Evolutionary conservation across 164 flowering plant species (phyloP), one percentile per base, ranked within the genome.

Genomic region (Hamamelis virginiana): DNA sequence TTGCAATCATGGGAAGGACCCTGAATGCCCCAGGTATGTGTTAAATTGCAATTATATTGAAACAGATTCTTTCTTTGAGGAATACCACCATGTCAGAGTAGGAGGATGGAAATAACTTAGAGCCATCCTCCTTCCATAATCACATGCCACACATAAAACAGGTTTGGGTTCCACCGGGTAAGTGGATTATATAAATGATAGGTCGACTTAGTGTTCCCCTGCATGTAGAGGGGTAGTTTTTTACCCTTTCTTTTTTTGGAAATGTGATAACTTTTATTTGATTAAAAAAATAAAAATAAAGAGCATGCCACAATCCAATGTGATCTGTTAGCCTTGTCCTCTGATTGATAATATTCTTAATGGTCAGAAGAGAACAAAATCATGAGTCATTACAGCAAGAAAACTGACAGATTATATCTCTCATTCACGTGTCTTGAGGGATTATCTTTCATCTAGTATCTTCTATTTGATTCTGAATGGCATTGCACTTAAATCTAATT

Each of bases 1-100:
- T 89, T 78, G 90, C 93, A 56, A 72, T 83, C 72, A 70, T 84
- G 83, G 90, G 89, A 67, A 83, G 93, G 79, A 82, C 83, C 6
- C 60, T 89, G 71, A 89, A 86, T 69, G 56, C 89, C 62, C 89
- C 93, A 73, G 93, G 90, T 89, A 80, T 67, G 76, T 60, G 4
- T 66, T 64, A 44, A 59, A 23, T 59, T 46, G 21, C 19, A 10
- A 10, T 50, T 53, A 33, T 26, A 23, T 41, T 5, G 18, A 46
- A 46, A 46, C 16, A 11, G 1, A 46, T 23, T 27, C 43, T 5
- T 27, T 1, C 13, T 12, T 11, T 15, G 50, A 46, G 23, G 62
- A 59, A 25, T 26, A 27, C 1, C 23, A 26, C 43, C 43, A 59
- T 58, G 13, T 58, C 28, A 26, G 26, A 14, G 66, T 26, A 14